A percentile compares a stretch with the other conserved stretches of the same genome.
These are phyloP conservation scores for maize (Zea mays) DNA, from an alignment of 176 grass and related monocot genomes.

Conservation along the genomic window DNA sequence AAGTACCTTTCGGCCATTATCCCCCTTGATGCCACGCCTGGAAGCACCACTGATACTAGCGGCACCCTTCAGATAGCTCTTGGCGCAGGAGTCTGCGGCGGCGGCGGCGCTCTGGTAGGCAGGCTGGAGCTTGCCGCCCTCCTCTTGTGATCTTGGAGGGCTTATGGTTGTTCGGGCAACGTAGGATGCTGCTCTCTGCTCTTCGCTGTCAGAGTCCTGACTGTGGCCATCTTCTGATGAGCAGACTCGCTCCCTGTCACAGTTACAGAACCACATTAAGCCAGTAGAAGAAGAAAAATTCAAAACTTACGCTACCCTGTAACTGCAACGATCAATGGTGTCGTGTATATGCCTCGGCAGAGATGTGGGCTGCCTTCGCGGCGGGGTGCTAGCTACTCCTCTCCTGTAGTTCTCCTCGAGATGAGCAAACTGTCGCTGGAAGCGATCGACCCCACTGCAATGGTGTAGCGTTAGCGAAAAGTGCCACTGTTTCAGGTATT, in stretches of 20 bases:
- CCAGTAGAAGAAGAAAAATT: not conserved
- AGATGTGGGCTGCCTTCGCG: conserved; percentile 69
- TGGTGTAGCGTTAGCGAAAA: conserved; percentile 31
- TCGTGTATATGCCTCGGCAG: conserved; percentile 63
- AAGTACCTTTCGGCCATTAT: conserved; percentile 51
- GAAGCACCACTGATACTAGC: conserved; percentile 67
- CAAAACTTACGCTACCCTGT: not conserved
- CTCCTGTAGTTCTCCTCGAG: conserved; percentile 81
- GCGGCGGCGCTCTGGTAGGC: conserved; percentile 26
- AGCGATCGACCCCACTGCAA: conserved; percentile 76
- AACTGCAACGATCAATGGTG: not conserved
- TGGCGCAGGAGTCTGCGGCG: conserved; percentile 7
- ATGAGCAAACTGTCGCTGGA: conserved; percentile 84
- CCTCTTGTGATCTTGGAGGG: conserved; percentile 47
- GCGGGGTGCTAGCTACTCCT: conserved; percentile 65
- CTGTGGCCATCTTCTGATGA: conserved; percentile 35
- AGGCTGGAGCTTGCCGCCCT: conserved; percentile 5
- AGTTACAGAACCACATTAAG: conserved; percentile 29
- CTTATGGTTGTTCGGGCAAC: conserved; percentile 55
- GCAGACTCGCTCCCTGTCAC: conserved; percentile 75
- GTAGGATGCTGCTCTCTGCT: conserved; percentile 50
- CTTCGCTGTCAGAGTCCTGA: conserved; percentile 42
- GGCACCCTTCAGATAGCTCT: conserved; percentile 48
- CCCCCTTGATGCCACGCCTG: conserved; percentile 36
- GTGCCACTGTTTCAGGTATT: not conserved